Conservation (phyloP, 1,139 yeast species). For the Magnusiomyces suaveolens region DNA sequence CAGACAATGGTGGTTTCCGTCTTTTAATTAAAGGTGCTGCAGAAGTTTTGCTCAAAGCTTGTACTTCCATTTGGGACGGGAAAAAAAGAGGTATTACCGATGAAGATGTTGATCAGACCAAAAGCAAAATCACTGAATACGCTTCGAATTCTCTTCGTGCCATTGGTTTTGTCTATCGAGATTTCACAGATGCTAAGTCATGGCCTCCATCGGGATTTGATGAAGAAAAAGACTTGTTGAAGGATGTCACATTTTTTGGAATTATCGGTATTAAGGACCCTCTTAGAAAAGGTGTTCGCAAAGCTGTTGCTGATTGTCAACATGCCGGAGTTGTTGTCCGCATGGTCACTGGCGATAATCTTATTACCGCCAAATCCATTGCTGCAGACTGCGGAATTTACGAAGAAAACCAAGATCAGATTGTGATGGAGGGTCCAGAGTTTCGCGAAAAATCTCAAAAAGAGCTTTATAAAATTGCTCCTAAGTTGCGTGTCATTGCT, state of each 20-base stretch:
- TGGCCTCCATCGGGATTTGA: slow-evolving; percentile 61
- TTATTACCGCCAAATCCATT: slow-evolving; percentile 83
- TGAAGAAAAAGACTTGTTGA: slow-evolving; percentile 19
- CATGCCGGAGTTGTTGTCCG: slow-evolving; percentile 89
- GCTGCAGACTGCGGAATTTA: slow-evolving; percentile 79
- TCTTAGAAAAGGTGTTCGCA: slow-evolving; percentile 76
- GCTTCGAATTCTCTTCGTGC: slow-evolving; percentile 80
- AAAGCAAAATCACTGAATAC: slow-evolving; percentile 47
- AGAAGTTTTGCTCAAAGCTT: slow-evolving; percentile 63
- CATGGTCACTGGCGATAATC: slow-evolving; percentile 96
- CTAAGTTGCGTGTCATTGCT: slow-evolving; percentile 73
- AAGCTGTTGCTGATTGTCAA: slow-evolving; percentile 77
- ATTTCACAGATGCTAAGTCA: slow-evolving; percentile 38
- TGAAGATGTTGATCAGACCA: slow-evolving; percentile 25
- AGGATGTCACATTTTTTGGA: slow-evolving; percentile 37
- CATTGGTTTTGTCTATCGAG: slow-evolving; percentile 71
- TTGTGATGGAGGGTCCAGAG: slow-evolving; percentile 90
- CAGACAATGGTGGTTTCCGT: slow-evolving; percentile 42
- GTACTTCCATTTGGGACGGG: slow-evolving; percentile 32
- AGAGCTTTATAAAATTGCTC: slow-evolving; percentile 56
- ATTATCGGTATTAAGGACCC: slow-evolving; percentile 95
- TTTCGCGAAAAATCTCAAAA: slow-evolving; percentile 57
- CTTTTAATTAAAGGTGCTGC: slow-evolving; percentile 88
- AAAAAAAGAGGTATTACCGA: slow-evolving; percentile 33
- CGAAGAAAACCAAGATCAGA: slow-evolving; percentile 35